phyloP scores from a whole-genome alignment of 768 basidiomycete species.

The Termitomyces heimii region DNA sequence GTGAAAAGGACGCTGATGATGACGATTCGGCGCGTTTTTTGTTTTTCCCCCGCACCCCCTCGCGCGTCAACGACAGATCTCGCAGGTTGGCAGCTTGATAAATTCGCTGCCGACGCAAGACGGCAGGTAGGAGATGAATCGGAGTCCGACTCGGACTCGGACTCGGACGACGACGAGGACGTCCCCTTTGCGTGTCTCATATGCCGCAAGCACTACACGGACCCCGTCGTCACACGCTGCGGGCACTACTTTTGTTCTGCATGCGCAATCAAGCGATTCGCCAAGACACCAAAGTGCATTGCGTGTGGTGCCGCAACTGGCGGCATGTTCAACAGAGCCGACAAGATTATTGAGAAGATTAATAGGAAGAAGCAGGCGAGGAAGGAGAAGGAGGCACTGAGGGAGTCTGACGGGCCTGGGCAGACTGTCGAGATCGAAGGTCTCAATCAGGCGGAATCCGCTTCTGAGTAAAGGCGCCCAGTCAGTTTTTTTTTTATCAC shows the following conservation, averaged over 20 bases:
- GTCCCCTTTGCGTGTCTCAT: constrained; percentile 98
- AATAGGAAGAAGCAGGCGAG: constrained; percentile 64
- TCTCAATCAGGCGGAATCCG: constrained; percentile 22
- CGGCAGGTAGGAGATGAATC: constrained; percentile 57
- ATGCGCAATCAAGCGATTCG: constrained; percentile 93
- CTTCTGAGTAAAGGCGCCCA: constrained; percentile 26
- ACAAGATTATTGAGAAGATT: constrained; percentile 86
- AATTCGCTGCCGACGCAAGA: constrained; percentile 74
- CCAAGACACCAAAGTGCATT: constrained; percentile 91
- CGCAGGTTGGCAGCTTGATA: constrained; percentile 98
- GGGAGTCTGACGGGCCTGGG: constrained; percentile 26
- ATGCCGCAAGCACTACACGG: constrained; percentile 90
- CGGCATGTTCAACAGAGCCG: constrained; percentile 95
- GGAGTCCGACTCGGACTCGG: constrained; percentile 65
- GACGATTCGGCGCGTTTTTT: constrained; percentile 2
- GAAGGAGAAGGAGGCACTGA: constrained; percentile 43
- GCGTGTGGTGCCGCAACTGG: constrained; percentile 92
- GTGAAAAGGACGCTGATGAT: constrained; percentile 2
- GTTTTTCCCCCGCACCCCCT: background rate
- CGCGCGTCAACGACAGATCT: too few relatives aligned
- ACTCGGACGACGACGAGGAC: constrained; percentile 82
- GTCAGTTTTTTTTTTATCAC: constrained; percentile 6
- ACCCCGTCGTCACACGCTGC: constrained; percentile 94
- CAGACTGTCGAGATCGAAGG: constrained; percentile 58
- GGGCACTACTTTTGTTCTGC: constrained; percentile 95